Evolutionary conservation across 257 asterid species (phyloP).

Genomic region (Gentiana dahurica): DNA sequence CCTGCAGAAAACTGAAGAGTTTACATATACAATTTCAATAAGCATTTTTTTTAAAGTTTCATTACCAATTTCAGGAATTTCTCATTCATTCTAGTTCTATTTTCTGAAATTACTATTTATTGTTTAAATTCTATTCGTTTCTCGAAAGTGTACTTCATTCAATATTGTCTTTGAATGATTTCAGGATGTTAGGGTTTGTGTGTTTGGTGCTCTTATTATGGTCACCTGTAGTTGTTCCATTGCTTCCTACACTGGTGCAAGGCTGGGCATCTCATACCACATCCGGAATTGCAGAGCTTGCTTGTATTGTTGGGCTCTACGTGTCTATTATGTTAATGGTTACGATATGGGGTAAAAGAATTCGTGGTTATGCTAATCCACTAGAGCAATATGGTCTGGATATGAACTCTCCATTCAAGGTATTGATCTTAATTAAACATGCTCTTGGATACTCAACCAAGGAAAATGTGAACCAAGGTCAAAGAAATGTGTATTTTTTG

Average conservation of each 20-base stretch:
- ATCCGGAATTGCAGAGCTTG: constrained; percentile 53
- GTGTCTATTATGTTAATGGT: constrained; percentile 54
- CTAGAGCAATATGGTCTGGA: constrained; percentile 74
- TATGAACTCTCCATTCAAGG: constrained; percentile 57
- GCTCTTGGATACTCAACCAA: too few species aligned
- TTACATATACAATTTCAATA: too few species aligned
- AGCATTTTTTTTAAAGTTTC: too few species aligned
- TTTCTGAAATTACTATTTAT: too few species aligned
- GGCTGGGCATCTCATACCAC: constrained; percentile 64
- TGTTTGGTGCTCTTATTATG: constrained; percentile 88
- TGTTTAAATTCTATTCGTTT: background rate
- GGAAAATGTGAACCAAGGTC: too few species aligned
- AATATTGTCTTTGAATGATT: background rate
- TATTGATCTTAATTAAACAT: constrained; percentile 14
- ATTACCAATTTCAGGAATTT: too few species aligned
- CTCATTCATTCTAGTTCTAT: too few species aligned
- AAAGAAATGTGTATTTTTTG: too few species aligned
- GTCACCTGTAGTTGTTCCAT: constrained; percentile 81
- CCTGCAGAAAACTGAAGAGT: too few species aligned
- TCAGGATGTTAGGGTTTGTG: constrained; percentile 67
- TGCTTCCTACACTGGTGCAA: constrained; percentile 76
- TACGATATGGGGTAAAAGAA: constrained; percentile 78
- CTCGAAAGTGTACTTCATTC: background rate
- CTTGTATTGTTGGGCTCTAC: constrained; percentile 78
- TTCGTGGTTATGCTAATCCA: constrained; percentile 77